Base-by-base conservation (phyloP, 169 alveolate species). In the Cryptosporidium parvum region DNA sequence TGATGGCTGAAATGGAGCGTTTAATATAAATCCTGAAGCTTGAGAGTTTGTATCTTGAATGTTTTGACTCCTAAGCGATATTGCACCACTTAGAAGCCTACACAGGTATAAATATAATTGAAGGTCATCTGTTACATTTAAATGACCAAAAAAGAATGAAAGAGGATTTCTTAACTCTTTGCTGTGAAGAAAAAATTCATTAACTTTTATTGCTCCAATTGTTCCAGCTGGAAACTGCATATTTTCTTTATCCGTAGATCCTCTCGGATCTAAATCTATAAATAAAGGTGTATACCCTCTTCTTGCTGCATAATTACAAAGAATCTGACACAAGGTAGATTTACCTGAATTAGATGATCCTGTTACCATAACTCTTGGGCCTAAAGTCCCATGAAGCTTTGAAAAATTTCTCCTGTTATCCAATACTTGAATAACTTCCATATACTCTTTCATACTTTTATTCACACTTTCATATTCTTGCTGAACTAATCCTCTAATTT, bases 321-420 rank as follows among this genome's bases (percentile, higher is more conserved):
- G 75, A 14, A 94, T 73, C 72, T 91, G 80, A 35, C 97, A 95
- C 51, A 94, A 92, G 18, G 98, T 92, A 33, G 97, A 94, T 69
- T 95, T 96, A 14, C 98, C 97, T 44, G 97, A 94, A 68, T 93
- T 93, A 31, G 96, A 93, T 68, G 96, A 92, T 29, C 97, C 98
- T 1, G 97, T 95, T 45, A 96, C 94, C 62, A 95, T 59, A 6
- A 92, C 93, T 69, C 98, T 69, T 6, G 98, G 98, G 3, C 98
- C 97, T 10, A 86, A 84, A 35, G 80, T 86, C 59, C 95, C 91
- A 56, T 93, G 94, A 35, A 94, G 92, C 9, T 94, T 92, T 31
- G 98, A 95, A 56, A 93, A 91, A 10, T 92, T 94, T 23, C 98
- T 70, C 35, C 95, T 91, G 18, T 93, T 96, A 80, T 95, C 95